These are phyloP conservation scores for Cladosporium austrohemisphaericum DNA, from an alignment of 2,329 filamentous ascomycete species.

Conservation along the genomic window DNA sequence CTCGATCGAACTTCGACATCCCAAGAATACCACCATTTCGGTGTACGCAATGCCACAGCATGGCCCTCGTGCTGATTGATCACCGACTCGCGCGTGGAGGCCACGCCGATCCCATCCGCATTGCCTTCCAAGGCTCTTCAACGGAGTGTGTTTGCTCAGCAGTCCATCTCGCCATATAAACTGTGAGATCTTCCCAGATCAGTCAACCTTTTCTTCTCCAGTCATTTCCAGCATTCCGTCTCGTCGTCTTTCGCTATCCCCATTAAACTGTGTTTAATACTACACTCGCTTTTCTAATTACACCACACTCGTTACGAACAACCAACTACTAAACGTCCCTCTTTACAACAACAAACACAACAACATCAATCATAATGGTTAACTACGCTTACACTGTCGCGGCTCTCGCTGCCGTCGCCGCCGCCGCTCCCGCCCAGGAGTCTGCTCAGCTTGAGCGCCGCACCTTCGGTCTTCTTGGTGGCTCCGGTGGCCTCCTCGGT, in stretches of 20 bases:
- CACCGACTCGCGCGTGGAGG: slow-evolving; percentile 6
- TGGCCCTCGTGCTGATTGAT: neutral
- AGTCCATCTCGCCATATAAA: neutral
- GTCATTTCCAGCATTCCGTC: slow-evolving; percentile 4
- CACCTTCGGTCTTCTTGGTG: slow-evolving; percentile 9
- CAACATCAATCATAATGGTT: slow-evolving; percentile 13
- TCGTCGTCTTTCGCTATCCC: slow-evolving; percentile 7
- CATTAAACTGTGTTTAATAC: slow-evolving; percentile 10
- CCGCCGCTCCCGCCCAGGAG: slow-evolving; percentile 5
- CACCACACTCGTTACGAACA: neutral
- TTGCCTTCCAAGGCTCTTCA: neutral
- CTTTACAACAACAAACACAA: neutral
- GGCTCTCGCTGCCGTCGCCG: slow-evolving; percentile 6
- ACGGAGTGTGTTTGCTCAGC: neutral
- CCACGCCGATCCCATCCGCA: neutral
- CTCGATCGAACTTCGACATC: neutral
- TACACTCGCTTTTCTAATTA: slow-evolving; percentile 10
- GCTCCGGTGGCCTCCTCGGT: slow-evolving; percentile 2
- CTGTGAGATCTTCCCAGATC: neutral
- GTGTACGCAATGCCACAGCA: slow-evolving; percentile 3
- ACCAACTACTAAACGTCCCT: too few relatives aligned
- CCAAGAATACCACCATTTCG: slow-evolving; percentile 6
- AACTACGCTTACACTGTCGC: slow-evolving; percentile 11
- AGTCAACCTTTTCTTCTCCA: slow-evolving; percentile 5
- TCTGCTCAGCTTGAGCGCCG: slow-evolving; percentile 4